Evolutionary conservation across 2,329 filamentous ascomycete genomes (phyloP).

Genomic region (Aspergillus viridinutans): DNA sequence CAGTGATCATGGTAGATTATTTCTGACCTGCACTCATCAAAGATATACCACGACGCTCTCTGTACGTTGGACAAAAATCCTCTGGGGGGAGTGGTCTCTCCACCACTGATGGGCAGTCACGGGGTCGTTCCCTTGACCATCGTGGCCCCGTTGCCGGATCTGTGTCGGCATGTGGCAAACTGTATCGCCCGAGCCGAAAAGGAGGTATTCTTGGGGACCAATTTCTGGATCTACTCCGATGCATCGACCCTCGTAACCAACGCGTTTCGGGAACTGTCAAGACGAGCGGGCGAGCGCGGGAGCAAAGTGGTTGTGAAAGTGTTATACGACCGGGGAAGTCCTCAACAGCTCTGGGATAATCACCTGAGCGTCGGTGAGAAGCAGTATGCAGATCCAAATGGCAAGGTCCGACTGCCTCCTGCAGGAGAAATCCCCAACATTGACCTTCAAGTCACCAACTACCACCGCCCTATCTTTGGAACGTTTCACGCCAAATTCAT

Average conservation of each 20-base stretch:
- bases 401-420: slow-evolving; percentile 57
- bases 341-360: slow-evolving; percentile 61
- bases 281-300: slow-evolving; percentile 56
- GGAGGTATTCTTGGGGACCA: slow-evolving; percentile 71
- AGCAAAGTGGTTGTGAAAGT: slow-evolving; percentile 64
- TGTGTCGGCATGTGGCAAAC: slow-evolving; percentile 71
- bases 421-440: slow-evolving; percentile 65
- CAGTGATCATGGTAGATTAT: neutral
- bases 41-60: slow-evolving; percentile 63
- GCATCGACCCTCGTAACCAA: slow-evolving; percentile 65
- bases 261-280: slow-evolving; percentile 65
- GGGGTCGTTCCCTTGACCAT: slow-evolving; percentile 66
- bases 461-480: slow-evolving; percentile 64
- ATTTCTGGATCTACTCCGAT: slow-evolving; percentile 68
- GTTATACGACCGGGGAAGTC: slow-evolving; percentile 65
- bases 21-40: neutral
- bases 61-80: slow-evolving; percentile 35
- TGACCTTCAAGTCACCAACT: slow-evolving; percentile 69
- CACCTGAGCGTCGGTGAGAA: slow-evolving; percentile 58
- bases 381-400: slow-evolving; percentile 50
- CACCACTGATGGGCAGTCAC: slow-evolving; percentile 55
- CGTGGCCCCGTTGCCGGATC: slow-evolving; percentile 65
- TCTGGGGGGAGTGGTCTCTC: slow-evolving; percentile 51
- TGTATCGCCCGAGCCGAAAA: slow-evolving; percentile 67
- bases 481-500: slow-evolving; percentile 78